A percentile compares a stretch with the other conserved stretches of the same genome.
phyloP scores from a whole-genome alignment of 2,329 filamentous ascomycete genomes.

The Microthyrium microscopicum region DNA sequence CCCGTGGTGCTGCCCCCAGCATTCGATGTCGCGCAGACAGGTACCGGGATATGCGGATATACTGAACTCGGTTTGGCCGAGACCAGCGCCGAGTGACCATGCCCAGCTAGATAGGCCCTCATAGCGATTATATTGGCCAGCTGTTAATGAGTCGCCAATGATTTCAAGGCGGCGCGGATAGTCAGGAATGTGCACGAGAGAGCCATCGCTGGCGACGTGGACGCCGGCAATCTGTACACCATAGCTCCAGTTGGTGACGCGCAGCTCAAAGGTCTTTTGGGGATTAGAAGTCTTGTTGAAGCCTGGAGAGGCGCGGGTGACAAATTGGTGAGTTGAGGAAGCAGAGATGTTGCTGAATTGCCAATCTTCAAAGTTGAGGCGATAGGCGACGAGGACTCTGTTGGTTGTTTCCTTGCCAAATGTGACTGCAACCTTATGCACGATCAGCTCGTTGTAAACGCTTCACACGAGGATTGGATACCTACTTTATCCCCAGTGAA shows the following conservation, averaged over 20 bases:
- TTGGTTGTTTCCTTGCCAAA: slow-evolving; percentile 36
- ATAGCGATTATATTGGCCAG: slow-evolving; percentile 41
- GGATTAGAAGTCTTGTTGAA: slow-evolving; percentile 22
- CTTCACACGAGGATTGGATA: background rate
- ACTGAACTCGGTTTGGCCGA: slow-evolving; percentile 42
- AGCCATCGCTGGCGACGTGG: slow-evolving; percentile 28
- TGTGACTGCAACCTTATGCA: slow-evolving; percentile 29
- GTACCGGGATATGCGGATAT: slow-evolving; percentile 43
- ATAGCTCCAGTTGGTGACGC: slow-evolving; percentile 45
- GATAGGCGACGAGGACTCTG: slow-evolving; percentile 38
- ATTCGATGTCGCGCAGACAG: slow-evolving; percentile 38
- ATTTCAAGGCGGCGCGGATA: slow-evolving; percentile 25
- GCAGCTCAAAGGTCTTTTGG: slow-evolving; percentile 34
- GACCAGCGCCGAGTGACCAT: slow-evolving; percentile 37
- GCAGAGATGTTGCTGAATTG: slow-evolving; percentile 43
- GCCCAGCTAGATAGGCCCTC: slow-evolving; percentile 41
- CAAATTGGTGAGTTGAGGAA: slow-evolving; percentile 38
- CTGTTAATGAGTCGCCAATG: slow-evolving; percentile 32
- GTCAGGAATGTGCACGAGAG: slow-evolving; percentile 27
- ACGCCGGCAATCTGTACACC: slow-evolving; percentile 40
- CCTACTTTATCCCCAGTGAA: slow-evolving; percentile 33
- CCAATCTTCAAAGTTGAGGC: slow-evolving; percentile 43
- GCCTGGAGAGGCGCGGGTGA: slow-evolving; percentile 29
- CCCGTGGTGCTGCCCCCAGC: slow-evolving; percentile 31
- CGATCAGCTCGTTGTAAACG: background rate